These are phyloP conservation scores for Stenocarpella maydis DNA, from an alignment of 2,329 filamentous ascomycete genomes.

Conservation along the genomic window DNA sequence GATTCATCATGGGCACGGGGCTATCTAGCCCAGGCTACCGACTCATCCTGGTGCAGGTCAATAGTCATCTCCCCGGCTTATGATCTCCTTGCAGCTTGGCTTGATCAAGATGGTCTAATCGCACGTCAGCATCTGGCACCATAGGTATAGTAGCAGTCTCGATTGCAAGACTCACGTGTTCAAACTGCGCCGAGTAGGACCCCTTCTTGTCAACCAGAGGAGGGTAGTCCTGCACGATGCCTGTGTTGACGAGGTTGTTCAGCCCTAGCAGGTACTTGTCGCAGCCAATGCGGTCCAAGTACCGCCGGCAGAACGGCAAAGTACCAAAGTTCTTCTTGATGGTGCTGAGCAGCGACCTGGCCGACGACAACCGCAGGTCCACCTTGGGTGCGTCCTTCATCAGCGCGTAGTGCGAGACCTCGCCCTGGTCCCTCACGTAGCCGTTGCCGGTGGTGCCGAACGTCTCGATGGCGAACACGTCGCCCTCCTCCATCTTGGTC, in stretches of 20 bases:
- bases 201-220: slow-evolving; percentile 92
- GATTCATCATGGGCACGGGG: slow-evolving; percentile 9
- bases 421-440: slow-evolving; percentile 86
- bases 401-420: slow-evolving; percentile 89
- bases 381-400: slow-evolving; percentile 76
- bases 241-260: slow-evolving; percentile 83
- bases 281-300: slow-evolving; percentile 90
- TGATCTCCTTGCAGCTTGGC: slow-evolving; percentile 85
- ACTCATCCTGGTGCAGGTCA: slow-evolving; percentile 48
- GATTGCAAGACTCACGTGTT: slow-evolving; percentile 74
- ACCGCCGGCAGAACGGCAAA: slow-evolving; percentile 87
- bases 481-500: slow-evolving; percentile 98
- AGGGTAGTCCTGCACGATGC: slow-evolving; percentile 90
- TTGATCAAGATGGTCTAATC: slow-evolving; percentile 77
- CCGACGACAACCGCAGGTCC: slow-evolving; percentile 79
- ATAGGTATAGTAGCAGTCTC: too few species aligned
- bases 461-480: slow-evolving; percentile 94
- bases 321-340: slow-evolving; percentile 98
- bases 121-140: slow-evolving; percentile 30
- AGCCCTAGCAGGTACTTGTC: slow-evolving; percentile 94
- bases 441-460: slow-evolving; percentile 94
- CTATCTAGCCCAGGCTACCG: neutral
- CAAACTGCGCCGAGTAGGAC: slow-evolving; percentile 92
- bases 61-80: slow-evolving; percentile 87
- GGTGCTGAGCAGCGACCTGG: slow-evolving; percentile 83